These are phyloP conservation scores for Stephania japonica DNA, from an alignment of 164 flowering plant species.

Conservation along the genomic window DNA sequence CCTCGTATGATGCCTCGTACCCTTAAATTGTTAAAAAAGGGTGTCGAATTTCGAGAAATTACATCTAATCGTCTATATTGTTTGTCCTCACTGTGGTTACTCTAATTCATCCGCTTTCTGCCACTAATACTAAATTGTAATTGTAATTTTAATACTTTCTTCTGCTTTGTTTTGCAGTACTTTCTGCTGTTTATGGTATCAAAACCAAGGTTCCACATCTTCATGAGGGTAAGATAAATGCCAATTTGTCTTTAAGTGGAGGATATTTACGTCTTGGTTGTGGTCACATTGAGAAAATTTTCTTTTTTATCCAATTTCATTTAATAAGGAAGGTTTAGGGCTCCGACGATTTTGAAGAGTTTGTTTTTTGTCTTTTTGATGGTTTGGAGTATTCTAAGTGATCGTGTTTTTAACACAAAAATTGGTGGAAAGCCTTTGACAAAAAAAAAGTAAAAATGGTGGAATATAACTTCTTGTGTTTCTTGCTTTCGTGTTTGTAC, in stretches of 20 bases:
- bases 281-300: neutral
- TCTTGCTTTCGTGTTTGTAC: neutral
- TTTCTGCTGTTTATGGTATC: conserved; percentile 48
- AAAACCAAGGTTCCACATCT: conserved; percentile 30
- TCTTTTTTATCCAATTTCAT: neutral
- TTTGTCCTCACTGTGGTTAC: neutral
- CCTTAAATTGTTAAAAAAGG: neutral
- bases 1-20: neutral
- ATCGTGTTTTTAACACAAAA: no score
- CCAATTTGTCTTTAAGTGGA: neutral
- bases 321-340: neutral
- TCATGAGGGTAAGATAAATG: conserved; percentile 35
- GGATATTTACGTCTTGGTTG: neutral
- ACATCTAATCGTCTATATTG: neutral
- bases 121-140: neutral
- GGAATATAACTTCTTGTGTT: neutral
- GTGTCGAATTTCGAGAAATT: neutral
- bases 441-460: no score
- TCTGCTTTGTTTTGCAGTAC: conserved; percentile 27
- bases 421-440: no score
- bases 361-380: neutral
- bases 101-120: neutral
- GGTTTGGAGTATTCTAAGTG: neutral
- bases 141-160: conserved; percentile 1
- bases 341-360: neutral